Evolutionary conservation across 2,329 filamentous ascomycete genomes (phyloP), one percentile per base, ranked within the genome.

Genomic region (Beauveria asiatica): DNA sequence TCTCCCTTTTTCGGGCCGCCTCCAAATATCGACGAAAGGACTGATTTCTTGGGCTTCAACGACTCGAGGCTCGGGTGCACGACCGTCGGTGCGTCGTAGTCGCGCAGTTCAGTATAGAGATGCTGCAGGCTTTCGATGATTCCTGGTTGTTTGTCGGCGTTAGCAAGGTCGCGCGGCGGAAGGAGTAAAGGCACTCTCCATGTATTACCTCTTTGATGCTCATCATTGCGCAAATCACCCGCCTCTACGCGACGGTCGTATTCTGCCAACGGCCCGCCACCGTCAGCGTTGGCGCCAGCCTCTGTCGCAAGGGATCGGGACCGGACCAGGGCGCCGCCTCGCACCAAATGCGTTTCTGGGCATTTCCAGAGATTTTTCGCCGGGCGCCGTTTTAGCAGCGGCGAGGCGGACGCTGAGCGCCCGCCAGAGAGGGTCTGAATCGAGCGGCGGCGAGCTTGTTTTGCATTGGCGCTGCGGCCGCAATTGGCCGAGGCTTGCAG

Each of bases 91-190:
- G 92, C 85, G 2, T 80, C 72, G 75, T 97, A 99, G 58, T 80
- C 74, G 63, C 81, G 78, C 48, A 99, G 81, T 69, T 91, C 90
- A 62, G 95, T 85, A 74, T 97, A 90, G 13, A 99, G 84, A 70
- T 92, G 86, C 74, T 99, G 91, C 6, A 99, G 80, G 68, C 84
- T 89, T 70, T 94, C 84, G 67, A 99, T 92, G 66, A 99, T 93
- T 46, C 86, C 90, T 92, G 33, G 37, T 48, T 23, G 7, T 21
- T 7, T 16, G 48, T 9, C 37, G 21, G 44, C 21, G 41, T 30
- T 49, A 59, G 27, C 37, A 33, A 25, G 6, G 2, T 17, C 19
- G 9, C 17, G 16, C 25, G 4, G 9, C 48, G 4, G 2, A 13
- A 21, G 21, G 16, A 13, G 9, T 6, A 16, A 16, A 23, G 16